A percentile compares a stretch with the other conserved stretches of the same genome.
phyloP scores from a whole-genome alignment of 2,329 filamentous ascomycete genomes.

The Hortaea sp. region DNA sequence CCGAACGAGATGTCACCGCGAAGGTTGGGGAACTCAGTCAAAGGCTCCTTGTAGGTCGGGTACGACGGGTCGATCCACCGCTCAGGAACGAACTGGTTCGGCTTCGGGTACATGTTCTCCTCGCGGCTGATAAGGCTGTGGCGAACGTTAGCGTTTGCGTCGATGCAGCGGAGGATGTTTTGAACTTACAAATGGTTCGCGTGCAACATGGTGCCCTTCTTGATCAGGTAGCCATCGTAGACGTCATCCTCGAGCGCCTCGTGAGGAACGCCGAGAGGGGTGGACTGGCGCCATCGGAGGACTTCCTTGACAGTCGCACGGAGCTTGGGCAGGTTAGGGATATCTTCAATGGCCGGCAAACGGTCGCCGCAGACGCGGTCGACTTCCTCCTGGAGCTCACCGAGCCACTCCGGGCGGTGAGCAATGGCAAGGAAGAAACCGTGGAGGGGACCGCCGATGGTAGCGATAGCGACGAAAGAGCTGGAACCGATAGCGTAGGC shows the following conservation, averaged over 20 bases:
- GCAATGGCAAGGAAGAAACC: constrained; percentile 25
- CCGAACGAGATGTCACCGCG: constrained; percentile 24
- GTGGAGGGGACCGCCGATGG: constrained; percentile 24
- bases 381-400: constrained; percentile 21
- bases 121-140: constrained; percentile 22
- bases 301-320: constrained; percentile 26
- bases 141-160: constrained; percentile 4
- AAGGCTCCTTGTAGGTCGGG: constrained; percentile 27
- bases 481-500: constrained; percentile 25
- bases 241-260: constrained; percentile 26
- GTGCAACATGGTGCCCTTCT: constrained; percentile 27
- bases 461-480: constrained; percentile 26
- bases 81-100: constrained; percentile 24
- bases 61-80: constrained; percentile 24
- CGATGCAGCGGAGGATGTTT: background rate
- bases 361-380: constrained; percentile 24
- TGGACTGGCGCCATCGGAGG: constrained; percentile 25
- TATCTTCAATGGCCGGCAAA: constrained; percentile 20
- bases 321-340: constrained; percentile 23
- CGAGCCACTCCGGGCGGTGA: constrained; percentile 24
- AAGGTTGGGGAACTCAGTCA: constrained; percentile 26
- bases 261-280: constrained; percentile 32
- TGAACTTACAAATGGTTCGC: constrained; percentile 24
- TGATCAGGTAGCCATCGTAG: constrained; percentile 29
- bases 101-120: constrained; percentile 19